A percentile compares a stretch with the other conserved stretches of the same genome.
phyloP scores from a whole-genome alignment of 176 grass and related monocot species.

The Dendrocalamus sinicus region DNA sequence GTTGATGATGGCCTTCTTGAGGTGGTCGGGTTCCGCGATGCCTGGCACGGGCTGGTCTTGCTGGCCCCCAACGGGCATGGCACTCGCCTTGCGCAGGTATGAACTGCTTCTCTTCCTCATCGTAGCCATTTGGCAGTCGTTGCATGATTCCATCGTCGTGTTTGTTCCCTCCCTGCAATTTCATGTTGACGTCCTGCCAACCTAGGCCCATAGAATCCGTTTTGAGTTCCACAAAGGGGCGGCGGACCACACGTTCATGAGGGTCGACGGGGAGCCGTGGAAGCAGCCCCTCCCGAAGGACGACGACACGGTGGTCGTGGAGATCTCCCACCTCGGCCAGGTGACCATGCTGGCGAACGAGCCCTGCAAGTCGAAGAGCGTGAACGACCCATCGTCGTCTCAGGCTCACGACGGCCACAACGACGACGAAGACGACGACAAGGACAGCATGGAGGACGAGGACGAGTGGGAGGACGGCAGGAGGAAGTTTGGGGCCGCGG shows the following conservation, averaged over 20 bases:
- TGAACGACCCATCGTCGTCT: constrained; percentile 37
- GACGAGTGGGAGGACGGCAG: constrained; percentile 74
- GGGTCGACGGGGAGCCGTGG: constrained; percentile 91
- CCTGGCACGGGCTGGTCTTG: constrained; percentile 88
- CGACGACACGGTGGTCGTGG: constrained; percentile 67
- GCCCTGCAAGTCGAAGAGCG: constrained; percentile 66
- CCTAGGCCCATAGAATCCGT: constrained; percentile 67
- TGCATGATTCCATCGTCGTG: neutral
- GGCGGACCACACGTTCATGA: constrained; percentile 75
- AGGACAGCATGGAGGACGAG: constrained; percentile 37
- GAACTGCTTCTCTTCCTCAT: neutral
- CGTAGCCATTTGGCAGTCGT: neutral
- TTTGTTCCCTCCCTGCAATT: neutral
- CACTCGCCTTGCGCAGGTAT: constrained; percentile 81
- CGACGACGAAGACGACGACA: constrained; percentile 1
- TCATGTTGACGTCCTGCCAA: constrained; percentile 1
- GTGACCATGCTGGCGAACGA: constrained; percentile 76
- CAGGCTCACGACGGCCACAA: neutral
- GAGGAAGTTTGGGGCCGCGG: constrained; percentile 71
- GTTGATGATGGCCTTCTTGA: constrained; percentile 82
- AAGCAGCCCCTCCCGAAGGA: constrained; percentile 83
- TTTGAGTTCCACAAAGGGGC: constrained; percentile 80
- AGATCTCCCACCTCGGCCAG: constrained; percentile 78
- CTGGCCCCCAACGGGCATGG: constrained; percentile 89
- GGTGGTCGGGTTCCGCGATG: constrained; percentile 89